phyloP scores from a whole-genome alignment of 2,329 filamentous ascomycete species.

The Penicillium crustosum region DNA sequence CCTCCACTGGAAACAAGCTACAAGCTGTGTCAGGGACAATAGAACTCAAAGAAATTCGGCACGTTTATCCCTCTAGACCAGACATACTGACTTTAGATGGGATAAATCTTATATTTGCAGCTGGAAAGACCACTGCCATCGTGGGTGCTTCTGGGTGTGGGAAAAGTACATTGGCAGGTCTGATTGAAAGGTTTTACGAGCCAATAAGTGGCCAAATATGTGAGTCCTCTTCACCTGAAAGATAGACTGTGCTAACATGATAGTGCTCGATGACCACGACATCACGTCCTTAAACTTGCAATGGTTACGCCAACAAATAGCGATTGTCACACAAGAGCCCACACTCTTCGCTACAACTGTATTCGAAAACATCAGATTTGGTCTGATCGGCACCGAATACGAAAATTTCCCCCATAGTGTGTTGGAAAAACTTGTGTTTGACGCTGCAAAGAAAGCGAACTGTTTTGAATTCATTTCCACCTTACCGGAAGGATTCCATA shows the following conservation, averaged over 20 bases:
- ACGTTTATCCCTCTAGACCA: not conserved
- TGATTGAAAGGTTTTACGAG: constrained; percentile 61
- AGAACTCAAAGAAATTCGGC: not conserved
- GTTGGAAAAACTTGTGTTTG: not conserved
- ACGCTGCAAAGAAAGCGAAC: not conserved
- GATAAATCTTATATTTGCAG: not conserved
- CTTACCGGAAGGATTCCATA: constrained; percentile 8
- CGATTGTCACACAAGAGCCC: constrained; percentile 82
- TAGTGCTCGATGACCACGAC: constrained; percentile 67
- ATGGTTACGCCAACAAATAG: constrained; percentile 88
- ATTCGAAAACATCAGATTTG: constrained; percentile 67
- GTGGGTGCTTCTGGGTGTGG: constrained; percentile 13
- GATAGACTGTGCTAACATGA: not conserved
- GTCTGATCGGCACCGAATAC: not conserved
- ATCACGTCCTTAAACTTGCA: constrained; percentile 73
- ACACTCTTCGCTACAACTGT: constrained; percentile 80
- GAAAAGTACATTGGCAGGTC: constrained; percentile 8
- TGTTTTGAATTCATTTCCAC: constrained; percentile 4
- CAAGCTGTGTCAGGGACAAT: not conserved
- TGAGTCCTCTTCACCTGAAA: not conserved
- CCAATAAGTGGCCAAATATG: constrained; percentile 62
- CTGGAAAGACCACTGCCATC: not conserved
- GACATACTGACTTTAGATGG: not conserved
- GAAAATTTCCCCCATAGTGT: not conserved
- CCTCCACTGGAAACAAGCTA: not conserved